phyloP scores from a whole-genome alignment of 83 land plant species.

The Thuja plicata region DNA sequence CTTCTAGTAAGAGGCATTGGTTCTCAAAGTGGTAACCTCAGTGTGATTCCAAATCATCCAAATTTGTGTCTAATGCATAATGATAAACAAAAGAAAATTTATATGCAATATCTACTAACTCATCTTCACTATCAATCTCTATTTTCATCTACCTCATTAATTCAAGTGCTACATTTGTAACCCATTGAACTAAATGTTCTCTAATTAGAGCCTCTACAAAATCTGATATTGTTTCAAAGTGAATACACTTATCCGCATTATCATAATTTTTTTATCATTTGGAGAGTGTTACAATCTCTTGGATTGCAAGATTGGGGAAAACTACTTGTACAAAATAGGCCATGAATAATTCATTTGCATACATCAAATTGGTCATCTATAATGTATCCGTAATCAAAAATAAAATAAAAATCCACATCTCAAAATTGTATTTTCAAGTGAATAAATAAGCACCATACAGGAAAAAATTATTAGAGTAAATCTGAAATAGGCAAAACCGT shows the following conservation, averaged over 20 bases:
- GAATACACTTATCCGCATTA: conserved; percentile 85
- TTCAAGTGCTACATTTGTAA: conserved; percentile 55
- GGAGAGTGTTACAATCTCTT: too few species aligned
- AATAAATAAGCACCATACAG: too few species aligned
- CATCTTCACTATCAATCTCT: conserved; percentile 44
- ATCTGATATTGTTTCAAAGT: conserved; percentile 93
- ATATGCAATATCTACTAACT: conserved; percentile 43
- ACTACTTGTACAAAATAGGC: too few species aligned
- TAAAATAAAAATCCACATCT: conserved; percentile 20
- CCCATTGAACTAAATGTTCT: conserved; percentile 75
- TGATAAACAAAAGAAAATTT: conserved; percentile 33
- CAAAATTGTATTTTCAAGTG: too few species aligned
- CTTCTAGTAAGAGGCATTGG: conserved; percentile 79
- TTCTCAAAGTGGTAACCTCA: conserved; percentile 59
- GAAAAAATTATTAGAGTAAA: too few species aligned
- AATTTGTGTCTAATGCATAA: conserved; percentile 32
- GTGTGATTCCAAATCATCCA: conserved; percentile 55
- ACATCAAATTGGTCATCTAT: too few species aligned
- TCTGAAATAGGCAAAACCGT: too few species aligned
- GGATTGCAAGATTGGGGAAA: too few species aligned
- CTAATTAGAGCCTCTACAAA: conserved; percentile 93
- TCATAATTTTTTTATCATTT: conserved; percentile 73
- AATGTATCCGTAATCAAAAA: too few species aligned
- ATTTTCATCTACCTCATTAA: conserved; percentile 88
- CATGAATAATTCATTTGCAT: too few species aligned